These are phyloP conservation scores for Ceratobasidium sp. DNA, from an alignment of 1,284 basidiomycete genomes.

Conservation along the genomic window DNA sequence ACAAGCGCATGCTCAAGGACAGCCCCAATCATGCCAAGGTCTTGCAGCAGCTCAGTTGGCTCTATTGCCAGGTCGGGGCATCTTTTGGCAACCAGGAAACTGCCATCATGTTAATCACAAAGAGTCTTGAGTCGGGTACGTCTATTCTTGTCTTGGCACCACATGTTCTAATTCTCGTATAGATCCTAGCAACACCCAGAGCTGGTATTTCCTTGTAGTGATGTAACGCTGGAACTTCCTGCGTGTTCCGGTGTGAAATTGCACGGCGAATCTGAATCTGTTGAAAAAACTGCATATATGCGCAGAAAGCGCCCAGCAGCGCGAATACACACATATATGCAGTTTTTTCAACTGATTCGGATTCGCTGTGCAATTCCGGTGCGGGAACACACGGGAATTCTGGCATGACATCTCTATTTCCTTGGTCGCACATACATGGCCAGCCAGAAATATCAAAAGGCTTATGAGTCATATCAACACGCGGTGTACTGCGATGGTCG, in stretches of 20 bases:
- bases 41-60: conserved; percentile 96
- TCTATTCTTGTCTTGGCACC: conserved; percentile 46
- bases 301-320: no score
- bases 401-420: no score
- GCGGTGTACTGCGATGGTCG: conserved; percentile 98
- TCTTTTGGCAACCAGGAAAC: conserved; percentile 96
- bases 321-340: no score
- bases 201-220: conserved; percentile 99
- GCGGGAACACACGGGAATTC: no score
- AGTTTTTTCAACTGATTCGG: no score
- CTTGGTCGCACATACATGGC: conserved; percentile 99
- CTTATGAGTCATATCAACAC: conserved; percentile 99
- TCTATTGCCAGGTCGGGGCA: conserved; percentile 95
- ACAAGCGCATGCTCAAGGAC: conserved; percentile 94
- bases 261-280: no score
- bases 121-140: conserved; percentile 92
- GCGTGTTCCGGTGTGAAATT: no score
- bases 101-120: conserved; percentile 93
- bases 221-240: no score
- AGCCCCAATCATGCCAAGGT: conserved; percentile 98
- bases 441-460: conserved; percentile 99
- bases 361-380: no score
- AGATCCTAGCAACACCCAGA: conserved; percentile 81
- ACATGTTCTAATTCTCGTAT: conserved; percentile 2
- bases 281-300: no score